Conservation (phyloP, 495 filamentous ascomycete genomes). For the Staphylotrichum tortipilum region DNA sequence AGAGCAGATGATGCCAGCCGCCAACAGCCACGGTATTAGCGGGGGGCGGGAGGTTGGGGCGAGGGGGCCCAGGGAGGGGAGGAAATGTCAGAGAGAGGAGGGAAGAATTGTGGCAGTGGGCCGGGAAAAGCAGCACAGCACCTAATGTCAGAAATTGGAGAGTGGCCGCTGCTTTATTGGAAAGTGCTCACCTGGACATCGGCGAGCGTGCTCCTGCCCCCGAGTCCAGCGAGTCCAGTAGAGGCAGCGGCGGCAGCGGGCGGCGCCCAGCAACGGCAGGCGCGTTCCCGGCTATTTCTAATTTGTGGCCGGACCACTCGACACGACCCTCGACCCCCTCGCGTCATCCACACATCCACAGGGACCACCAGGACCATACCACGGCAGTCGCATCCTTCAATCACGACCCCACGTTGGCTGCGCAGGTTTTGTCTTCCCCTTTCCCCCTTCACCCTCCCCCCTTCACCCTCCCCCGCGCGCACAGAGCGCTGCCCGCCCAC, state of each 20-base stretch:
- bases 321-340: neutral
- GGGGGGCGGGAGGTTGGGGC: neutral
- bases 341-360: neutral
- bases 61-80: neutral
- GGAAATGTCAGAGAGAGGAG: neutral
- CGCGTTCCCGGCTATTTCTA: slow-evolving; percentile 4
- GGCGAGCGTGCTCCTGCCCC: neutral
- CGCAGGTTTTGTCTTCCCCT: too few species aligned
- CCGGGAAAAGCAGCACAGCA: too few species aligned
- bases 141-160: slow-evolving; percentile 2
- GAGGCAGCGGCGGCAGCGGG: neutral
- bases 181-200: slow-evolving; percentile 12
- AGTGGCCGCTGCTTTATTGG: slow-evolving; percentile 8
- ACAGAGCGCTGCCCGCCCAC: slow-evolving; percentile 1
- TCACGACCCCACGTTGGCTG: slow-evolving; percentile 11
- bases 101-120: neutral
- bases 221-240: neutral
- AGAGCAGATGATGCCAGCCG: too few species aligned
- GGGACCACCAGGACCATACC: too few species aligned
- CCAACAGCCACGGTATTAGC: too few species aligned
- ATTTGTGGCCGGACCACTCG: neutral
- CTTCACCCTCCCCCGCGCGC: slow-evolving; percentile 2
- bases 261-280: slow-evolving; percentile 6
- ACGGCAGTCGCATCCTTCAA: slow-evolving; percentile 14
- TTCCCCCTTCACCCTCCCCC: too few species aligned